Percentiles rank a stretch among this genome's conserved stretches.
These are phyloP conservation scores for Gossypium lobatum DNA, from an alignment of 441 rosid species.

Conservation along the genomic window DNA sequence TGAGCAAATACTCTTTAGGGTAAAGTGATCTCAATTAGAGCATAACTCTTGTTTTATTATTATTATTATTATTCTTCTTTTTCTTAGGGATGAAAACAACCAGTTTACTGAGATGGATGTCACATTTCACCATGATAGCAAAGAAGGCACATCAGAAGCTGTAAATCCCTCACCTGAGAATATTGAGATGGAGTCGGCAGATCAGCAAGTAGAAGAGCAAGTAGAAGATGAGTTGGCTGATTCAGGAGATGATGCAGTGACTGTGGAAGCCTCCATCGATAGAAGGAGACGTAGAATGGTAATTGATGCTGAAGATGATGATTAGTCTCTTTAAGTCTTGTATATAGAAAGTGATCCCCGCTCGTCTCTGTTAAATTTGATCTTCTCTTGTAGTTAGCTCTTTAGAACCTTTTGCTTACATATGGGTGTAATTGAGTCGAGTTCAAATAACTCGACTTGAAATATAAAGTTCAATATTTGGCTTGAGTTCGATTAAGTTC, in stretches of 20 bases:
- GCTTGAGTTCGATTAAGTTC: no score
- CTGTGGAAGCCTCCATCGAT: slow-evolving; percentile 28
- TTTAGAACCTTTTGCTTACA: no score
- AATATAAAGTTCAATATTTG: no score
- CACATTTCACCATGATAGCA: slow-evolving; percentile 16
- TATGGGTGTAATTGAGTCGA: no score
- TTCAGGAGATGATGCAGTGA: slow-evolving; percentile 29
- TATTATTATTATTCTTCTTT: background rate
- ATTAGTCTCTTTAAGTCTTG: slow-evolving; percentile 1
- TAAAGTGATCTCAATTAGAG: background rate
- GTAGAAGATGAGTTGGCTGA: slow-evolving; percentile 47
- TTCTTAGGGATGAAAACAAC: slow-evolving; percentile 25
- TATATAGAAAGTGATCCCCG: background rate
- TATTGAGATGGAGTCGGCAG: slow-evolving; percentile 19
- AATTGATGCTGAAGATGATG: slow-evolving; percentile 58
- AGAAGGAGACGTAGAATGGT: slow-evolving; percentile 69
- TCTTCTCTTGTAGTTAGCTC: background rate
- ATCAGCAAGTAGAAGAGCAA: slow-evolving; percentile 33
- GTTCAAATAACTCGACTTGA: no score
- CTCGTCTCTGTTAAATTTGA: background rate
- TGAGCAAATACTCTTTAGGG: background rate
- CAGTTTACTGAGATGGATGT: slow-evolving; percentile 16
- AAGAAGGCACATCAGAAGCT: slow-evolving; percentile 26
- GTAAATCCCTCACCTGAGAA: slow-evolving; percentile 25
- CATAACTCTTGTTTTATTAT: background rate